These are phyloP conservation scores for Cordyceps fumosorosea DNA, from an alignment of 2,329 filamentous ascomycete genomes.

Conservation along the genomic window DNA sequence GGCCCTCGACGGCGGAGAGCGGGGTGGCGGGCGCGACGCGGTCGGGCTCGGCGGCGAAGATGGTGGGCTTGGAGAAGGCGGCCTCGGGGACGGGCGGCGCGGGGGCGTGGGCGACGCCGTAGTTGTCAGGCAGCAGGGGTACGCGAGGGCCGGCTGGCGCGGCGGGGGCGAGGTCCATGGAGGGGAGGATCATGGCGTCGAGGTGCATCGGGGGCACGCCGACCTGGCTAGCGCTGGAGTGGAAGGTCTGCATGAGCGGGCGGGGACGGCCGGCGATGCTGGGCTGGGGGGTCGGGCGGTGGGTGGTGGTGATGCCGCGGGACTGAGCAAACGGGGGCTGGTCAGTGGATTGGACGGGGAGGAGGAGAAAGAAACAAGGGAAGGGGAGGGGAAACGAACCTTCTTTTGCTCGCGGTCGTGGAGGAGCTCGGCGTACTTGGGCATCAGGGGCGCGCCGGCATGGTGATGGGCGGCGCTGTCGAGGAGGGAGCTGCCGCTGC, in stretches of 20 bases:
- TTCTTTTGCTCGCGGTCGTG: slow-evolving; percentile 37
- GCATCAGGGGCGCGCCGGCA: slow-evolving; percentile 34
- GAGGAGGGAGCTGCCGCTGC: slow-evolving; percentile 28
- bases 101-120: slow-evolving; percentile 35
- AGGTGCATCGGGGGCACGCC: slow-evolving; percentile 34
- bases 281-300: slow-evolving; percentile 41
- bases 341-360: slow-evolving; percentile 3
- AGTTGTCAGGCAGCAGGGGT: slow-evolving; percentile 55
- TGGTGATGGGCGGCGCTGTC: slow-evolving; percentile 28
- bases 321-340: slow-evolving; percentile 16
- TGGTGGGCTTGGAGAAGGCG: slow-evolving; percentile 35
- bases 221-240: slow-evolving; percentile 41
- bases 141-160: slow-evolving; percentile 42
- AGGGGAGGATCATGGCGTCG: slow-evolving; percentile 49
- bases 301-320: slow-evolving; percentile 39
- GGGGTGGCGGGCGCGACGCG: slow-evolving; percentile 43
- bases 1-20: slow-evolving; percentile 52
- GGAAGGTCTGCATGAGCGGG: slow-evolving; percentile 60
- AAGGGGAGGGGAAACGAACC: slow-evolving; percentile 25
- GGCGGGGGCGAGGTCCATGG: slow-evolving; percentile 27
- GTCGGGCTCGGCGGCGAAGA: slow-evolving; percentile 52
- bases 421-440: slow-evolving; percentile 42
- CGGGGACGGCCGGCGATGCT: slow-evolving; percentile 38
- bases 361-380: not conserved
- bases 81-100: slow-evolving; percentile 32